phyloP scores from a whole-genome alignment of 768 basidiomycete species.

The Lentinus brumalis region DNA sequence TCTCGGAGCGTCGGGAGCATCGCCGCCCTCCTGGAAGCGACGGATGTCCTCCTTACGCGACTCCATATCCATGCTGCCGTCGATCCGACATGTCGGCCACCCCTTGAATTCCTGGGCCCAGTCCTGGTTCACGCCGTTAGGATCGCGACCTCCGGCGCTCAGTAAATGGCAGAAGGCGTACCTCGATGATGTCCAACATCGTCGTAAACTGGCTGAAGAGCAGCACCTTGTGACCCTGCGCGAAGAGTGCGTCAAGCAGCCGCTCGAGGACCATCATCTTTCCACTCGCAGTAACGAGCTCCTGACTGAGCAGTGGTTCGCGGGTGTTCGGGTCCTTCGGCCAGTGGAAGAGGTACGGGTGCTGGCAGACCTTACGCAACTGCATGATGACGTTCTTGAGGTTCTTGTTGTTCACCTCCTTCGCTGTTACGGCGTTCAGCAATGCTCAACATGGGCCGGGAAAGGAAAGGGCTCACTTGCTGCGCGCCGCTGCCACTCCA shows the following conservation, averaged over 20 bases:
- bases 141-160: background rate
- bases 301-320: slow-evolving; percentile 69
- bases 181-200: slow-evolving; percentile 95
- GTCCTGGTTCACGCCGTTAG: slow-evolving; percentile 48
- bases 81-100: slow-evolving; percentile 88
- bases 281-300: slow-evolving; percentile 84
- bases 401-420: slow-evolving; percentile 88
- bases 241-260: slow-evolving; percentile 80
- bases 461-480: slow-evolving; percentile 49
- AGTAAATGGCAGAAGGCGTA: slow-evolving; percentile 33
- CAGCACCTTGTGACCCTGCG: slow-evolving; percentile 80
- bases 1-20: slow-evolving; percentile 60
- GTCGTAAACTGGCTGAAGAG: slow-evolving; percentile 93
- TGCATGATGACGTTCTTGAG: slow-evolving; percentile 94
- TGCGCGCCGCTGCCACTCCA: slow-evolving; percentile 57
- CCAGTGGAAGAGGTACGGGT: slow-evolving; percentile 91
- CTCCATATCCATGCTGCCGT: slow-evolving; percentile 80
- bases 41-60: slow-evolving; percentile 87
- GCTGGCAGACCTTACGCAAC: slow-evolving; percentile 92
- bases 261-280: slow-evolving; percentile 98
- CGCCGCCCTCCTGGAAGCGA: slow-evolving; percentile 74
- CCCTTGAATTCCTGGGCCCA: slow-evolving; percentile 87
- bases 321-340: slow-evolving; percentile 63
- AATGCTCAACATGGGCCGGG: background rate
- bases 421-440: slow-evolving; percentile 47